phyloP scores from a whole-genome alignment of 176 grass and related monocot genomes.

The Oryza brachyantha region DNA sequence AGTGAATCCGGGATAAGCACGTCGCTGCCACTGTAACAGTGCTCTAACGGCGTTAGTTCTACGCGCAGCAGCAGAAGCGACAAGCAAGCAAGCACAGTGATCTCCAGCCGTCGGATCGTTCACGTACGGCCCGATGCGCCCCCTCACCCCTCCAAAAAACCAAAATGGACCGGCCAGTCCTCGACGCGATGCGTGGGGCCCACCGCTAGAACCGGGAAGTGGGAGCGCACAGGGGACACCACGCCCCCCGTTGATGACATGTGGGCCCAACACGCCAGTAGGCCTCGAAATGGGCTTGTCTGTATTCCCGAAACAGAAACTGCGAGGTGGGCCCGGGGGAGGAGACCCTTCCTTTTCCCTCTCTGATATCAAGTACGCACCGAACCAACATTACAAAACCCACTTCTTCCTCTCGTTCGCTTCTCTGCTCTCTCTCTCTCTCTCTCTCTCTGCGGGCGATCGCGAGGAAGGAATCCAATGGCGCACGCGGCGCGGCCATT shows the following conservation, averaged over 20 bases:
- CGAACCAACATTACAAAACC: slow-evolving; percentile 4
- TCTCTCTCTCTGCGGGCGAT: neutral
- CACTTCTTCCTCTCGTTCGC: neutral
- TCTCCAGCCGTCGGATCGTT: neutral
- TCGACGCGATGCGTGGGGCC: neutral
- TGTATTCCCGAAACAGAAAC: neutral
- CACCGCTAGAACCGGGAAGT: neutral
- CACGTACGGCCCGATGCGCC: neutral
- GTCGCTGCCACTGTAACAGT: too few species aligned
- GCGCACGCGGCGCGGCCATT: neutral
- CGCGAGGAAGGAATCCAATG: slow-evolving; percentile 32
- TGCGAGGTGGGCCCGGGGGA: neutral
- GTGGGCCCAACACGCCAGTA: neutral
- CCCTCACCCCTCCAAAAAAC: too few species aligned
- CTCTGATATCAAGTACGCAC: neutral
- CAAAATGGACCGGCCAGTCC: neutral
- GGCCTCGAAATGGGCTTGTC: neutral
- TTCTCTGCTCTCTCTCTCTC: too few species aligned
- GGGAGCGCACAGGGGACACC: too few species aligned
- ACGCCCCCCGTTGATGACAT: rapidly evolving
- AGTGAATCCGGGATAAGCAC: too few species aligned
- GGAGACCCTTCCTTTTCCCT: neutral
- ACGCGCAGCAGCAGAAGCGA: too few species aligned
- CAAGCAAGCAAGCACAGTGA: too few species aligned
- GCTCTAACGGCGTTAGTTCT: too few species aligned